Conservation (phyloP, 2,329 filamentous ascomycete genomes). For the Fusarium proliferatum region DNA sequence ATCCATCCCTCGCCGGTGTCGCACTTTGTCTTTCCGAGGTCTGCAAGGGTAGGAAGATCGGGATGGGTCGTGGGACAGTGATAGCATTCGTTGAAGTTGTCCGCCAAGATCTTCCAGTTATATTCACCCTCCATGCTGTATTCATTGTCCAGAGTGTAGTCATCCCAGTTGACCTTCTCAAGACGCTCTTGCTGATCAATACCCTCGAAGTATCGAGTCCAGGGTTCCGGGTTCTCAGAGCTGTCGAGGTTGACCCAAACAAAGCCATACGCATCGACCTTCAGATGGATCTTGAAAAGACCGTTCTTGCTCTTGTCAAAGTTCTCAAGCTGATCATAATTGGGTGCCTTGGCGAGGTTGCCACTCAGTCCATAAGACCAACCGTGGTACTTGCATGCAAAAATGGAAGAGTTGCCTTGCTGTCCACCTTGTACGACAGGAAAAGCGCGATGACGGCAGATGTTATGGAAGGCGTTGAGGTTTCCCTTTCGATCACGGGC, state of each 20-base stretch:
- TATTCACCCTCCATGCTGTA: constrained; percentile 66
- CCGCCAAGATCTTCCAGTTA: constrained; percentile 70
- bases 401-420: constrained; percentile 60
- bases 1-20: constrained; percentile 28
- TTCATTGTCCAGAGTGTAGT: constrained; percentile 64
- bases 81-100: constrained; percentile 69
- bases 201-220: constrained; percentile 62
- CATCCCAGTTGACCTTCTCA: constrained; percentile 56
- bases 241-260: constrained; percentile 68
- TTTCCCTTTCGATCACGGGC: constrained; percentile 51
- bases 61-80: constrained; percentile 36
- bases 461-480: constrained; percentile 69
- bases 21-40: constrained; percentile 25
- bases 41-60: constrained; percentile 28
- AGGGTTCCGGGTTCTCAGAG: constrained; percentile 57
- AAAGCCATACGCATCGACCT: constrained; percentile 64
- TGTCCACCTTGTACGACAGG: constrained; percentile 61
- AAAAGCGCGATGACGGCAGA: constrained; percentile 71
- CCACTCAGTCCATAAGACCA: constrained; percentile 71
- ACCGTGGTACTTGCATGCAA: constrained; percentile 70
- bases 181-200: constrained; percentile 55
- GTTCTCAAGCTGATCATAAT: constrained; percentile 60
- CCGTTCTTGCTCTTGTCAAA: constrained; percentile 67
- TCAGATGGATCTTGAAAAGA: constrained; percentile 64
- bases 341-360: constrained; percentile 68